A percentile compares a stretch with the other conserved stretches of the same genome.
Conservation (phyloP, 2,329 filamentous ascomycete genomes). For the Ceratocystis cacaofunesta region DNA sequence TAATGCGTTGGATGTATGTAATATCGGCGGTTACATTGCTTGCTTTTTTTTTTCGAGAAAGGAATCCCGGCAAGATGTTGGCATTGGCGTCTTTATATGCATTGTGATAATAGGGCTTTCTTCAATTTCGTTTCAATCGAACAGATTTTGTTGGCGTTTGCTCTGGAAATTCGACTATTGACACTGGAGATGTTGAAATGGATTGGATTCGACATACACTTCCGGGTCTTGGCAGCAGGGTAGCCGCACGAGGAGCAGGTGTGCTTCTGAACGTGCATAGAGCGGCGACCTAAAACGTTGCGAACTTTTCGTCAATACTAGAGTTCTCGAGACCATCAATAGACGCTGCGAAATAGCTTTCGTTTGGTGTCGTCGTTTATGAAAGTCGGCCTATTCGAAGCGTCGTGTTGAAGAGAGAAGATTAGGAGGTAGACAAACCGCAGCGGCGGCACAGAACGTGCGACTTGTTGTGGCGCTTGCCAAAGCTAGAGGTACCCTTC, state of each 20-base stretch:
- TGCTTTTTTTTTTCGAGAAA: background rate
- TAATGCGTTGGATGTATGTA: background rate
- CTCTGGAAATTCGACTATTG: conserved; percentile 6
- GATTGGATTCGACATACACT: conserved; percentile 59
- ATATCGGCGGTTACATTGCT: background rate
- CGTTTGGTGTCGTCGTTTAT: conserved; percentile 7
- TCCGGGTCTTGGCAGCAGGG: conserved; percentile 90
- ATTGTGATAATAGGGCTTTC: background rate
- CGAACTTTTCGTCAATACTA: conserved; percentile 1
- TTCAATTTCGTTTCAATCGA: background rate
- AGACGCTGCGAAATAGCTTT: background rate
- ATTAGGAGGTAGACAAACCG: conserved; percentile 49
- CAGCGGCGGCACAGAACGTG: conserved; percentile 97
- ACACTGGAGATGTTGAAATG: background rate
- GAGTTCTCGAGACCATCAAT: background rate
- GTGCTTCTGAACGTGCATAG: conserved; percentile 99
- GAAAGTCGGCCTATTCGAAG: conserved; percentile 16
- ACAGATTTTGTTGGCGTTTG: background rate
- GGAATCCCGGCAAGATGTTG: background rate
- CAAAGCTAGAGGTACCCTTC: conserved; percentile 44
- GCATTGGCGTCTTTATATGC: background rate
- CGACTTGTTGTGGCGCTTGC: conserved; percentile 84
- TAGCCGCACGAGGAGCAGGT: conserved; percentile 93
- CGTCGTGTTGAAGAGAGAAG: conserved; percentile 11
- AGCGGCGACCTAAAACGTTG: conserved; percentile 59